Evolutionary conservation across 169 alveolate genomes (phyloP).

Genomic region (Cryptosporidium sp.): DNA sequence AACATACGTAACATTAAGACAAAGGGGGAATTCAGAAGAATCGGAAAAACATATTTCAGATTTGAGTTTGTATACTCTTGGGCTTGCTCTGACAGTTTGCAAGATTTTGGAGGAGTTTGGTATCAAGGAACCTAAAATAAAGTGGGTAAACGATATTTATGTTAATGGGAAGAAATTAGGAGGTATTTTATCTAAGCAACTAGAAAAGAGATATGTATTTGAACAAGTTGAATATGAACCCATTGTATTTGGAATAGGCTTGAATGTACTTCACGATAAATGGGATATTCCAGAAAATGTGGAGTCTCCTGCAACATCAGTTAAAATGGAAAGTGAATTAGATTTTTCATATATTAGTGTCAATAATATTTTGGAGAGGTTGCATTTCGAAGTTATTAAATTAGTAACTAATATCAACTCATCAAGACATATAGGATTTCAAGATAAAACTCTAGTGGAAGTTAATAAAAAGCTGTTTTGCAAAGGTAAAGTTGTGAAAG

Average conservation of each 20-base stretch:
- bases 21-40: not conserved
- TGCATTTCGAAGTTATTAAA: conserved; percentile 68
- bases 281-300: conserved; percentile 32
- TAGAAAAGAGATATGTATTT: conserved; percentile 38
- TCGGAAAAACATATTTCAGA: not conserved
- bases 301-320: conserved; percentile 61
- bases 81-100: conserved; percentile 31
- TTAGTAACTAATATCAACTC: not conserved
- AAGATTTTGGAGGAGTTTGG: conserved; percentile 41
- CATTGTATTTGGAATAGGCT: conserved; percentile 63
- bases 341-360: not conserved
- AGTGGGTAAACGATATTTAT: conserved; percentile 69
- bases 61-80: conserved; percentile 15
- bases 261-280: conserved; percentile 56
- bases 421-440: not conserved
- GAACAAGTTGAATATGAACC: conserved; percentile 47
- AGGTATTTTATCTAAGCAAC: conserved; percentile 42
- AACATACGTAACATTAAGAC: conserved; percentile 37
- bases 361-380: conserved; percentile 8
- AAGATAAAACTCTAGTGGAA: conserved; percentile 12
- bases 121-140: conserved; percentile 16
- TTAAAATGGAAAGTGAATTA: conserved; percentile 31
- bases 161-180: conserved; percentile 47
- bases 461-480: conserved; percentile 23
- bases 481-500: conserved; percentile 22